These are phyloP conservation scores for Smittium culicis DNA, from an alignment of 371 early-diverging fungal genomes.

Conservation along the genomic window DNA sequence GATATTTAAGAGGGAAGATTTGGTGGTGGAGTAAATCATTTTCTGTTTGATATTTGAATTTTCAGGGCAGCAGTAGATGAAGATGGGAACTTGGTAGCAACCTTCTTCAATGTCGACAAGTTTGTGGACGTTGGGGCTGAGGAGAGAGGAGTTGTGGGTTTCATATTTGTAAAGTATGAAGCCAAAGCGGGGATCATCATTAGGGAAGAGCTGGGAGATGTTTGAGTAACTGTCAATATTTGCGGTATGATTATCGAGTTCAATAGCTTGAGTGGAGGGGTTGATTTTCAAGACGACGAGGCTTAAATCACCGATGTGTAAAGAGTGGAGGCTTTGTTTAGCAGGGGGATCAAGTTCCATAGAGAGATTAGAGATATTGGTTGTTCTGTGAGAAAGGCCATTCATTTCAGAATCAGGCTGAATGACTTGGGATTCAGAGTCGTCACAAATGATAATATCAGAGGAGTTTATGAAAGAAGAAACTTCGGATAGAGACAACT, in stretches of 20 bases:
- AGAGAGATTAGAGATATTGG: not conserved
- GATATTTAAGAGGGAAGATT: slow-evolving; percentile 3
- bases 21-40: slow-evolving; percentile 10
- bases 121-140: not conserved
- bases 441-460: not conserved
- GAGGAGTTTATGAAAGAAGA: not conserved
- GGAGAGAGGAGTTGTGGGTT: not conserved
- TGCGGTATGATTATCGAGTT: not conserved
- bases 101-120: not conserved
- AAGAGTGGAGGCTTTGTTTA: slow-evolving; percentile 2
- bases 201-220: slow-evolving; percentile 1
- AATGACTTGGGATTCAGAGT: not conserved
- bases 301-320: slow-evolving; percentile 4
- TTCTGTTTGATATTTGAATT: not conserved
- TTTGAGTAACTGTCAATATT: not conserved
- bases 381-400: slow-evolving; percentile 2
- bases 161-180: slow-evolving; percentile 8
- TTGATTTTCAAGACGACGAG: slow-evolving; percentile 2
- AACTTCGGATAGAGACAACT: not conserved
- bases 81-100: slow-evolving; percentile 3
- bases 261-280: not conserved
- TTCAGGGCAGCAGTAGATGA: slow-evolving; percentile 9
- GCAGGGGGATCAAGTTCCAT: slow-evolving; percentile 5
- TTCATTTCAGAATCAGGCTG: not conserved
- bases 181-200: slow-evolving; percentile 5